Conservation (phyloP, 225 moss, liverwort and hornwort species). For the Neckera pumila region DNA sequence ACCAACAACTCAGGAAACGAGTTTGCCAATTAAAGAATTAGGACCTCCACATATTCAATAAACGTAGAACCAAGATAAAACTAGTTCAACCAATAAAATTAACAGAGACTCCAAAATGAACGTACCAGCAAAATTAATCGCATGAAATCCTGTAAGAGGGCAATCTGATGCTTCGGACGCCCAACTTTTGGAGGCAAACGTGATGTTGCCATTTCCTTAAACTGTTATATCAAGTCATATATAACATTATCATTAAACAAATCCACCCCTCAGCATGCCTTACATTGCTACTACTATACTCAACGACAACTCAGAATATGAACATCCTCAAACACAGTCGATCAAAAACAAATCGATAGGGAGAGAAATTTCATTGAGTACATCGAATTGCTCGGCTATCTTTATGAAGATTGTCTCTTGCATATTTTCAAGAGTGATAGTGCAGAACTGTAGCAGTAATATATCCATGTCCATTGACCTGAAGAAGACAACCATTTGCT, state of each 20-base stretch:
- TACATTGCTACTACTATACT: background rate
- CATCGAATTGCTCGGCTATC: conserved; percentile 72
- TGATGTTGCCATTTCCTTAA: conserved; percentile 44
- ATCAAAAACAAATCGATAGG: background rate
- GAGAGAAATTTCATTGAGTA: conserved; percentile 9
- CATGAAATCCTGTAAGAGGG: conserved; percentile 78
- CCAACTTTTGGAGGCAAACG: conserved; percentile 13
- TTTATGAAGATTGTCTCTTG: conserved; percentile 54
- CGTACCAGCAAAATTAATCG: conserved; percentile 72
- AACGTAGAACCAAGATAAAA: background rate
- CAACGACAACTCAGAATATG: background rate
- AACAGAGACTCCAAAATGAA: background rate
- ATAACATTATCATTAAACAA: background rate
- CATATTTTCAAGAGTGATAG: conserved; percentile 61
- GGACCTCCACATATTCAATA: background rate
- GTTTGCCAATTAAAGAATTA: background rate
- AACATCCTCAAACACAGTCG: background rate
- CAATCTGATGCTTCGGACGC: conserved; percentile 19
- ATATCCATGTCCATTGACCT: conserved; percentile 99
- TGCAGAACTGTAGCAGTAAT: conserved; percentile 78
- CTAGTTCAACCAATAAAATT: background rate
- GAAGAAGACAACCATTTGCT: conserved; percentile 5
- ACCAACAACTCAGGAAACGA: background rate
- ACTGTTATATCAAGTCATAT: conserved; percentile 21
- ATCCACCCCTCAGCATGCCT: background rate